Evolutionary conservation across 78 protist genomes (phyloP).

Genomic region (Thecamonas trahens): DNA sequence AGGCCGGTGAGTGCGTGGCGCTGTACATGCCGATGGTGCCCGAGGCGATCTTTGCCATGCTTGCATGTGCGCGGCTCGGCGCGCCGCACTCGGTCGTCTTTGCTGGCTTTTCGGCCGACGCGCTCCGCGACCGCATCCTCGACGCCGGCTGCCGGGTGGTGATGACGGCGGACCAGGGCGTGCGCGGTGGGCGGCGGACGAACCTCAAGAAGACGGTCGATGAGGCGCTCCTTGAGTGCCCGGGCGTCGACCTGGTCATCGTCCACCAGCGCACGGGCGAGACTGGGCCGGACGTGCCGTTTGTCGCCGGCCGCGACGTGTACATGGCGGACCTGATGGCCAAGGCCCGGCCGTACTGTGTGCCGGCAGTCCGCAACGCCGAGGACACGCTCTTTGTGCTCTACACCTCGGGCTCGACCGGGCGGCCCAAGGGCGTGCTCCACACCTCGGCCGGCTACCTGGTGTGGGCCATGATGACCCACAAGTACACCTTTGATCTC

Average conservation of each 20-base stretch:
- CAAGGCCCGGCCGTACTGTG: constrained; percentile 26
- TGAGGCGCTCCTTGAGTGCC: background rate
- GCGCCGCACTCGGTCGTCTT: constrained; percentile 78
- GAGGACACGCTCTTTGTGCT: constrained; percentile 92
- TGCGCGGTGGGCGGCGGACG: constrained; percentile 49
- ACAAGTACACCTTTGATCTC: constrained; percentile 77
- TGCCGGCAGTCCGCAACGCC: constrained; percentile 49
- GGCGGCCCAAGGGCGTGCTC: constrained; percentile 85
- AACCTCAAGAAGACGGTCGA: constrained; percentile 13
- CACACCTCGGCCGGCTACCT: constrained; percentile 86
- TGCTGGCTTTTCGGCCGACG: constrained; percentile 43
- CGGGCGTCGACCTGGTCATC: constrained; percentile 1
- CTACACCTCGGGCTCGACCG: constrained; percentile 95
- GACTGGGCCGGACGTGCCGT: constrained; percentile 12
- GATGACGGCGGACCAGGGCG: constrained; percentile 57
- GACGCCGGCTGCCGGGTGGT: constrained; percentile 32
- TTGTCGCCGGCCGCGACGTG: background rate
- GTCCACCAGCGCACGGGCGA: constrained; percentile 13
- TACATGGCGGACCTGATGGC: constrained; percentile 2
- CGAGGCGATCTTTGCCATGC: constrained; percentile 12
- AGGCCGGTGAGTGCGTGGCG: background rate
- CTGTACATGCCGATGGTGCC: constrained; percentile 41
- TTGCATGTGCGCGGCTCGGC: constrained; percentile 63
- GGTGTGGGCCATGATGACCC: constrained; percentile 65
- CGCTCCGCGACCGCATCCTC: constrained; percentile 20